Percentiles rank a stretch among this genome's conserved stretches.
These are phyloP conservation scores for Phytophthora constricta DNA, from an alignment of 352 stramenopile genomes.

Conservation along the genomic window DNA sequence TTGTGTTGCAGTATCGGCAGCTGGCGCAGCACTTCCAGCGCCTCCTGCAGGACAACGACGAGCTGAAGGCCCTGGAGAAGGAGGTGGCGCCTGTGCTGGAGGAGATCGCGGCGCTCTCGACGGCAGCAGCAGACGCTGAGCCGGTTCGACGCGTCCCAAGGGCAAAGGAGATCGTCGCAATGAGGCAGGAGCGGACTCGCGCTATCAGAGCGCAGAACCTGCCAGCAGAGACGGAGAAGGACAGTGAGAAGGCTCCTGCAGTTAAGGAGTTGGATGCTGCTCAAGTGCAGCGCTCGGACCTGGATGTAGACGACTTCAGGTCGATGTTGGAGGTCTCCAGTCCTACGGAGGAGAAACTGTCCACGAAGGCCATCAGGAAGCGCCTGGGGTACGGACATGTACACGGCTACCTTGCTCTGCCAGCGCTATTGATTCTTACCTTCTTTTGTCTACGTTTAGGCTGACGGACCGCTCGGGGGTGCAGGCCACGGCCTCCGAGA, in stretches of 20 bases:
- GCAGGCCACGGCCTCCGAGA: slow-evolving; percentile 46
- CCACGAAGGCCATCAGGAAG: slow-evolving; percentile 61
- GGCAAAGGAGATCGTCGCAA: slow-evolving; percentile 37
- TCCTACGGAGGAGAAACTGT: slow-evolving; percentile 52
- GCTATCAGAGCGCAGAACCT: slow-evolving; percentile 2
- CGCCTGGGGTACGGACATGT: slow-evolving; percentile 50
- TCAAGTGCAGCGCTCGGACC: slow-evolving; percentile 32
- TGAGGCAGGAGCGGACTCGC: slow-evolving; percentile 18
- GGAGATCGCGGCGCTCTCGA: slow-evolving; percentile 29
- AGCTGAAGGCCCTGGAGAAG: slow-evolving; percentile 29
- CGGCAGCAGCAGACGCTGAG: neutral
- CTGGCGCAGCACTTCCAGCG: slow-evolving; percentile 47
- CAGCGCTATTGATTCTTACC: neutral
- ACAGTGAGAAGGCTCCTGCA: neutral
- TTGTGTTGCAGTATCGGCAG: slow-evolving; percentile 36
- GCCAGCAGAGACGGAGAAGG: neutral
- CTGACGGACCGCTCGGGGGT: slow-evolving; percentile 44
- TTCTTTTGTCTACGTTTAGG: too few relatives aligned
- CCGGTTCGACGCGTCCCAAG: slow-evolving; percentile 28
- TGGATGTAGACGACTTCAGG: slow-evolving; percentile 62
- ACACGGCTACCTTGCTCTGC: neutral
- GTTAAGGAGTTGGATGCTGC: neutral
- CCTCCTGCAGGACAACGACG: slow-evolving; percentile 25
- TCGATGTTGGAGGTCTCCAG: slow-evolving; percentile 57
- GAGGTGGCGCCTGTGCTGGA: slow-evolving; percentile 27